Conservation (phyloP, 208 protist species). For the Acanthamoeba castellanii region DNA sequence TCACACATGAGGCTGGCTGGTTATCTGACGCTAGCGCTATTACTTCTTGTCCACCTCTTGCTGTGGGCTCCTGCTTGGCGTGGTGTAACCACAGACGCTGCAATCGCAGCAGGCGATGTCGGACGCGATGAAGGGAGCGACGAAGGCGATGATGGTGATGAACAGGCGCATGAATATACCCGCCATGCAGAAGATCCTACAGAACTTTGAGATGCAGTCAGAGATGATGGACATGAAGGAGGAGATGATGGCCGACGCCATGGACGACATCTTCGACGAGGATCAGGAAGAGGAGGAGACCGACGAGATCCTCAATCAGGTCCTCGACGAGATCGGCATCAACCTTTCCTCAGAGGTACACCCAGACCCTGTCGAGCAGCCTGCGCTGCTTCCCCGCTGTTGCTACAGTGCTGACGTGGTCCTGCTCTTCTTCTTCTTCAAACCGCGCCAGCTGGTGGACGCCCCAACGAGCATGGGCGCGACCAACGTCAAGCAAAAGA, state of each 20-base stretch:
- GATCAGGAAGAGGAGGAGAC: constrained; percentile 86
- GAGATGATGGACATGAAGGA: constrained; percentile 98
- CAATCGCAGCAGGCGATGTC: constrained; percentile 79
- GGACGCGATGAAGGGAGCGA: constrained; percentile 92
- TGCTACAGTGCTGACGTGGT: background rate
- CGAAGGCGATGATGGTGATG: constrained; percentile 93
- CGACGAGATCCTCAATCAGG: constrained; percentile 88
- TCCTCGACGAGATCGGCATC: constrained; percentile 91
- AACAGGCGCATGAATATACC: constrained; percentile 98
- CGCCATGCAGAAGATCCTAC: constrained; percentile 97
- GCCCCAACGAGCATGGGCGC: background rate
- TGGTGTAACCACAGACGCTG: constrained; percentile 76
- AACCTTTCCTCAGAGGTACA: constrained; percentile 81
- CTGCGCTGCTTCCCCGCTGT: background rate
- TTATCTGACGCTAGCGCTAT: background rate
- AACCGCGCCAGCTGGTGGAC: constrained; percentile 15
- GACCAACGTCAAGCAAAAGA: background rate
- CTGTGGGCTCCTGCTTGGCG: background rate
- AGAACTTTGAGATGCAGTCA: constrained; percentile 97
- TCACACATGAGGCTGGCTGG: background rate
- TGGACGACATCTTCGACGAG: constrained; percentile 86
- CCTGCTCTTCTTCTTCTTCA: background rate
- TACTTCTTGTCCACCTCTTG: background rate
- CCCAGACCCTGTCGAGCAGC: background rate
- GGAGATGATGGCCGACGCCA: constrained; percentile 96